Evolutionary conservation across 2,329 filamentous ascomycete species (phyloP).

Genomic region (Pyricularia grisea): DNA sequence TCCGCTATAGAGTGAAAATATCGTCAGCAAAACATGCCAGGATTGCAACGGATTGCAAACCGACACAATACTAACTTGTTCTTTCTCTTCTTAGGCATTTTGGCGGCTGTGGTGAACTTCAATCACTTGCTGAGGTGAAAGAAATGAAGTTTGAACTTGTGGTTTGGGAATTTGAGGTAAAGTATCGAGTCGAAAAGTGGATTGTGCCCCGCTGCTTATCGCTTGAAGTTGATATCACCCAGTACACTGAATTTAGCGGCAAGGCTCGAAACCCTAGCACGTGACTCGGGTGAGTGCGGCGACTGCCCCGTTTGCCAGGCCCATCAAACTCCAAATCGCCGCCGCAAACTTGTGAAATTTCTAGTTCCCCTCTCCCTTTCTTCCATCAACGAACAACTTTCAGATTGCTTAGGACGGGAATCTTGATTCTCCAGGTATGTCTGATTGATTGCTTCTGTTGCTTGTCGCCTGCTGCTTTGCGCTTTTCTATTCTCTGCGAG

Average conservation of each 20-base stretch:
- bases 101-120: conserved; percentile 11
- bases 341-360: background rate
- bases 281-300: conserved; percentile 5
- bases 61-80: conserved; percentile 41
- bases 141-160: background rate
- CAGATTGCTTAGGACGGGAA: conserved; percentile 18
- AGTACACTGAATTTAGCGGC: background rate
- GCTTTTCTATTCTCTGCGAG: background rate
- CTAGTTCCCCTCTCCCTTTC: conserved; percentile 3
- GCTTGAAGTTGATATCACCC: background rate
- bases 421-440: conserved; percentile 16
- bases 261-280: conserved; percentile 10
- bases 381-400: conserved; percentile 10
- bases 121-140: conserved; percentile 4
- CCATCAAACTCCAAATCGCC: conserved; percentile 3
- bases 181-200: background rate
- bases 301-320: background rate
- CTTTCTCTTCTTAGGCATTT: conserved; percentile 22
- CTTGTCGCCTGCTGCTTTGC: conserved; percentile 2
- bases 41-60: background rate
- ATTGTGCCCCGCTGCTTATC: conserved; percentile 1
- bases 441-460: conserved; percentile 9
- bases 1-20: conserved; percentile 49
- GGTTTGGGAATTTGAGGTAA: background rate
- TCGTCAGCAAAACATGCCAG: background rate